Evolutionary conservation across 1,139 yeast species (phyloP).

Genomic region (Yamadazyma epiphylla): DNA sequence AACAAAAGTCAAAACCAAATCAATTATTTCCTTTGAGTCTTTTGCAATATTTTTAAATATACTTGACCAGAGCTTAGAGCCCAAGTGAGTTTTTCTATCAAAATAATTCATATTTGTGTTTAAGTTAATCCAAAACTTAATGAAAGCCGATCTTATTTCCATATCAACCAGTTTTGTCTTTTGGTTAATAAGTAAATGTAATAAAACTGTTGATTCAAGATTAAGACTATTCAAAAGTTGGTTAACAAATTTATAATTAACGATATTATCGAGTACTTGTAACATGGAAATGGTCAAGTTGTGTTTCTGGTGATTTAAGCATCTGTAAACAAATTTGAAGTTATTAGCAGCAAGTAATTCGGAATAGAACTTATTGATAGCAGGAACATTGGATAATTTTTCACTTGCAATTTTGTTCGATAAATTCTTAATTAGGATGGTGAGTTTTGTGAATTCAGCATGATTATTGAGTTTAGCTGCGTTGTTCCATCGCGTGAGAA

Average conservation of each 20-base stretch:
- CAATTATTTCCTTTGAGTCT: constrained; percentile 46
- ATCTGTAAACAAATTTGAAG: constrained; percentile 64
- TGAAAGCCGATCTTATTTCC: constrained; percentile 50
- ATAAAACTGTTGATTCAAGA: constrained; percentile 55
- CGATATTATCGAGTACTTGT: constrained; percentile 49
- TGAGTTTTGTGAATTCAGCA: constrained; percentile 39
- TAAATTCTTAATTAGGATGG: constrained; percentile 17
- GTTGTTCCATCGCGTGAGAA: constrained; percentile 35
- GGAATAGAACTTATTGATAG: constrained; percentile 30
- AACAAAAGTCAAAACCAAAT: constrained; percentile 43
- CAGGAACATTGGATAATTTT: constrained; percentile 13
- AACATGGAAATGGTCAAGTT: constrained; percentile 61
- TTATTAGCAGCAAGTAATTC: constrained; percentile 50
- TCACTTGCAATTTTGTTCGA: constrained; percentile 9
- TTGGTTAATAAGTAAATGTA: constrained; percentile 60
- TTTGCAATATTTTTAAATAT: constrained; percentile 45
- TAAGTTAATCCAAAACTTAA: constrained; percentile 58
- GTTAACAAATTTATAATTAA: constrained; percentile 47
- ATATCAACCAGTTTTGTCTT: constrained; percentile 16
- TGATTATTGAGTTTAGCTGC: constrained; percentile 64
- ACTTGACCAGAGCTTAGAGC: constrained; percentile 12
- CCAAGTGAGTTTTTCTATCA: constrained; percentile 11
- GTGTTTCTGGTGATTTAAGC: constrained; percentile 57
- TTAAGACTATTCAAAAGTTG: constrained; percentile 67
- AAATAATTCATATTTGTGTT: constrained; percentile 11